Evolutionary conservation across 1,284 basidiomycete species (phyloP), one percentile per base, ranked within the genome.

Genomic region (Macrocystidia cucumis): DNA sequence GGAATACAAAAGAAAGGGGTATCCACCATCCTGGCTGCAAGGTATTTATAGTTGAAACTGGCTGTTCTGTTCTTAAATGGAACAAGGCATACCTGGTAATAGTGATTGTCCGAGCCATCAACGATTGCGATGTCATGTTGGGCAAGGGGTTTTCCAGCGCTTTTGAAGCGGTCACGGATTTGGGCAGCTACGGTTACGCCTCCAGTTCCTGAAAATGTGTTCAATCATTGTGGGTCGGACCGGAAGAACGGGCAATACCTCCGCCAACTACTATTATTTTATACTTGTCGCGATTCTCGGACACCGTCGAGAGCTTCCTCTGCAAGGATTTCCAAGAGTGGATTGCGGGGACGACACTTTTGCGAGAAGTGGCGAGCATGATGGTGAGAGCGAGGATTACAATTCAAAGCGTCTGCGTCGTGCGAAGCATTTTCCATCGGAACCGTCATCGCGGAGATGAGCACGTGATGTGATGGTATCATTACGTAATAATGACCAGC

Each of bases 121-220:
- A 95, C 62, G 38, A 96, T 81, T 9, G 78, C 87, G 38, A 96
- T 78, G 55, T 95, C 91, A 29, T 78, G 85, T 25, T 69, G 57
- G 32, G 69, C 76, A 34, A 93, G 57, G 14, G 74, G 57, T 46
- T 81, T 79, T 12, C 79, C 81, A 27, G 80, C 75, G 9, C 67
- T 63, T 47, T 72, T 72, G 60, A 95, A 90, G 16, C 80, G 70
- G 37, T 71, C 46, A 57, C 84, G 86, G 29, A 98, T 76, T 59
- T 93, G 89, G 54, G 84, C 79, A 31, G 89, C 88, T 29, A 82
- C 78, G 27, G 76, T 69, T 36, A 92, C 59, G 30, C 90, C 90
- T 30, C 70, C 90, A 13, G 78, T 78, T 34, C 88, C 88, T 90
- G 53, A 24, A 18, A 35, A 41, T 27, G 37, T 25, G 19, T 21